phyloP scores from a whole-genome alignment of 129 eudicot genomes.

The Artemisia annua region DNA sequence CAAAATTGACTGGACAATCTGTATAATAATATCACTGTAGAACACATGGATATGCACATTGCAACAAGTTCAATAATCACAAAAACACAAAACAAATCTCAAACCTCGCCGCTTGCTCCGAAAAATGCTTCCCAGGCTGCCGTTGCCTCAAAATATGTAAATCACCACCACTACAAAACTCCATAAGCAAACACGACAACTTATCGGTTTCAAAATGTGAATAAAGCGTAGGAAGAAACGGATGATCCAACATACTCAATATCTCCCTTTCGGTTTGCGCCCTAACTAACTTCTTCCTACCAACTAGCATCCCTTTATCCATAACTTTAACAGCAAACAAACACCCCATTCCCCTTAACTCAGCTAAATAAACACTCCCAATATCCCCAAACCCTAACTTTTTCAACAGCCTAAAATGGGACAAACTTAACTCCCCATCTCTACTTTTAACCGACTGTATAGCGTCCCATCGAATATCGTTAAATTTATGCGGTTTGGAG shows the following conservation, averaged over 20 bases:
- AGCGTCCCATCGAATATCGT: conserved; percentile 85
- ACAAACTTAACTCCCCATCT: conserved; percentile 78
- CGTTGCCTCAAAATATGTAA: conserved; percentile 89
- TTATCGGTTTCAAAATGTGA: conserved; percentile 94
- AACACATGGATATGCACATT: not conserved
- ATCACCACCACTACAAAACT: conserved; percentile 97
- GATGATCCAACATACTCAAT: conserved; percentile 85
- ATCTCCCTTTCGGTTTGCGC: conserved; percentile 96
- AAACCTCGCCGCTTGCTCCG: conserved; percentile 95
- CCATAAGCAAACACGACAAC: conserved; percentile 90
- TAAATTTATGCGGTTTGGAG: conserved; percentile 83
- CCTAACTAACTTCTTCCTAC: conserved; percentile 77
- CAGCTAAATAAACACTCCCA: conserved; percentile 94
- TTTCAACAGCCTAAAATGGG: conserved; percentile 87
- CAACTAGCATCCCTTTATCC: conserved; percentile 92
- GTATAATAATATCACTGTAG: too few relatives aligned
- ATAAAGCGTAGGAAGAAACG: conserved; percentile 88
- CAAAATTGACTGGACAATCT: too few relatives aligned
- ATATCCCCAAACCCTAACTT: conserved; percentile 97
- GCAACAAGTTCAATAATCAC: not conserved
- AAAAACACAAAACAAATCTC: not conserved
- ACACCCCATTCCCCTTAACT: conserved; percentile 77
- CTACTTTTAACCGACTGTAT: conserved; percentile 57
- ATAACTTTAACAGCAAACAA: conserved; percentile 93
- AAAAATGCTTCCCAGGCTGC: conserved; percentile 71